Evolutionary conservation across 495 filamentous ascomycete species (phyloP), one percentile per base, ranked within the genome.

Genomic region (Trichocladium uniseriatum): DNA sequence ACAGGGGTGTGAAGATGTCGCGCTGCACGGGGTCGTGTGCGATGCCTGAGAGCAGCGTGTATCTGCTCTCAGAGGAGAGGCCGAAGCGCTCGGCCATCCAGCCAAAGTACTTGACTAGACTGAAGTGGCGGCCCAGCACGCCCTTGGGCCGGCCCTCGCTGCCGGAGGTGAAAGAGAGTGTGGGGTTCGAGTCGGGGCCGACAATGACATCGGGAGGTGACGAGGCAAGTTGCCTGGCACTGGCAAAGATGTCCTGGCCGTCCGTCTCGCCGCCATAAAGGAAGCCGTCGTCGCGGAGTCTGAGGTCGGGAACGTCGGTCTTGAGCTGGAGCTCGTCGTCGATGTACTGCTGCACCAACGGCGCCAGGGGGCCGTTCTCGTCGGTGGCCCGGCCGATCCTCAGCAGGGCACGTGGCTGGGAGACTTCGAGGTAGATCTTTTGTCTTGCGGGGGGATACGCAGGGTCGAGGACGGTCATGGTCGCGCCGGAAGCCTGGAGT

Each of bases 1-100:
- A 96, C 8, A 96, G 73, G 0, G 92, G 91, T 0, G 87, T 97
- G 67, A 97, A 95, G 20, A 96, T 91, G 65, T 97, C 91, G 58
- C 87, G 66, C 60, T 95, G 89, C 39, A 94, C 88, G 0, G 89
- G 88, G 60, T 97, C 91, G 57, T 95, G 90, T 1, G 87, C 84
- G 43, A 87, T 90, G 24, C 89, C 89, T 36, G 75, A 81, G 13
- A 96, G 72, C 72, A 95, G 84, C 0, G 89, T 90, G 56, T 95
- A 96, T 43, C 78, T 78, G 56, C 87, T 86, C 44, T 87, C 76
- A 5, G 79, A 72, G 0, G 79, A 81, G 13, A 95, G 78, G 27
- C 78, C 66, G 62, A 96, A 96, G 8, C 71, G 78, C 59, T 91
- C 71, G 1, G 84, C 77, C 92, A 98, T 98, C 91, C 90, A 98